These are phyloP conservation scores for Fraxinus anomala DNA, from an alignment of 257 asterid genomes.

Conservation along the genomic window DNA sequence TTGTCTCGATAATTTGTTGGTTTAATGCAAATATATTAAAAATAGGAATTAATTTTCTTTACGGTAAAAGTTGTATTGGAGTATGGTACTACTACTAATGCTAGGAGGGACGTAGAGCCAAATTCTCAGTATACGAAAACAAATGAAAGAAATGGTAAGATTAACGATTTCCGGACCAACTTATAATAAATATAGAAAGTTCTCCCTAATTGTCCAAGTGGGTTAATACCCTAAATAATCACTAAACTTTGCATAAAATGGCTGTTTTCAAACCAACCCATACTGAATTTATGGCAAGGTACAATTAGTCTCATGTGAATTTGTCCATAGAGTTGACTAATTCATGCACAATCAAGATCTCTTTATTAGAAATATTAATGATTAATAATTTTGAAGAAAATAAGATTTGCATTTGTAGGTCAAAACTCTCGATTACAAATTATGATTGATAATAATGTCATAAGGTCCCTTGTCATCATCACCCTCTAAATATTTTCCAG, in stretches of 20 bases:
- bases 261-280: not conserved
- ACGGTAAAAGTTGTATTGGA: too few relatives aligned
- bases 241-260: not conserved
- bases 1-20: too few relatives aligned
- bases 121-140: too few relatives aligned
- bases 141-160: too few relatives aligned
- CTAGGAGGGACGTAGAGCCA: too few relatives aligned
- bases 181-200: too few relatives aligned
- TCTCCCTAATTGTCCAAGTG: not conserved
- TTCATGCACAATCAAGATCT: conserved; percentile 22
- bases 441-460: conserved; percentile 34
- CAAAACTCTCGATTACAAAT: conserved; percentile 42
- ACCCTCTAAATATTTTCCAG: conserved; percentile 3
- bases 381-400: conserved; percentile 13
- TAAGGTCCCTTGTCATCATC: conserved; percentile 38
- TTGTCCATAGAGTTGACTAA: conserved; percentile 6
- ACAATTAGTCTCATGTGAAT: conserved; percentile 3
- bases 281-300: not conserved
- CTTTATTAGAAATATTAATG: conserved; percentile 28
- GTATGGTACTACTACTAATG: too few relatives aligned
- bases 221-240: too few relatives aligned
- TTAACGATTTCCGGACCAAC: too few relatives aligned
- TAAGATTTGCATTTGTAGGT: conserved; percentile 34
- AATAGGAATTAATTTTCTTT: too few relatives aligned
- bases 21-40: too few relatives aligned